Conservation (phyloP, 1,139 yeast species). For the Arxiozyma heterogenica region DNA sequence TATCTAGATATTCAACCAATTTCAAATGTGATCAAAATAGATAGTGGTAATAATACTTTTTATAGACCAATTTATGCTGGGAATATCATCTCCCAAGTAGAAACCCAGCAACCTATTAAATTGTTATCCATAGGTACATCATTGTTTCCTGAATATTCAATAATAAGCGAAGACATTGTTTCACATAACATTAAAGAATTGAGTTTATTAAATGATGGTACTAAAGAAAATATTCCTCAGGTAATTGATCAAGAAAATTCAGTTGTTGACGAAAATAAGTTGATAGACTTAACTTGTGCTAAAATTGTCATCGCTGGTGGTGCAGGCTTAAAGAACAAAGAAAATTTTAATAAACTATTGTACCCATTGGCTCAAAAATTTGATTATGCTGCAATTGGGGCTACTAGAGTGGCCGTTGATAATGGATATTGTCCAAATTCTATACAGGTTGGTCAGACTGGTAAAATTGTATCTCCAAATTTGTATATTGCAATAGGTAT, state of each 20-base stretch:
- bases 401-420: constrained; percentile 97
- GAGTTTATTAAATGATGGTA: background rate
- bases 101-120: constrained; percentile 55
- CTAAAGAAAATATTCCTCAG: background rate
- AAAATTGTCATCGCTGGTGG: constrained; percentile 82
- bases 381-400: constrained; percentile 78
- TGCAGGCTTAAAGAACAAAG: constrained; percentile 85
- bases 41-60: constrained; percentile 56
- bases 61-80: constrained; percentile 96
- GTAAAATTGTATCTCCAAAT: constrained; percentile 95
- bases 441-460: constrained; percentile 97
- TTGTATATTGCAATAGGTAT: constrained; percentile 88
- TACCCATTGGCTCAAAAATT: constrained; percentile 79
- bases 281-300: constrained; percentile 89
- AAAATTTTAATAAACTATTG: constrained; percentile 66
- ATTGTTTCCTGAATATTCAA: constrained; percentile 55
- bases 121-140: constrained; percentile 76
- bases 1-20: constrained; percentile 79
- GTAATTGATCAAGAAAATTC: constrained; percentile 16
- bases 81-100: constrained; percentile 78
- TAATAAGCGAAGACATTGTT: constrained; percentile 32
- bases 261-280: constrained; percentile 62
- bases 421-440: constrained; percentile 94
- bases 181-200: constrained; percentile 42
- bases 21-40: constrained; percentile 64